These are phyloP conservation scores for Fistulifera pelliculosa DNA, from an alignment of 108 stramenopile genomes.

Conservation along the genomic window DNA sequence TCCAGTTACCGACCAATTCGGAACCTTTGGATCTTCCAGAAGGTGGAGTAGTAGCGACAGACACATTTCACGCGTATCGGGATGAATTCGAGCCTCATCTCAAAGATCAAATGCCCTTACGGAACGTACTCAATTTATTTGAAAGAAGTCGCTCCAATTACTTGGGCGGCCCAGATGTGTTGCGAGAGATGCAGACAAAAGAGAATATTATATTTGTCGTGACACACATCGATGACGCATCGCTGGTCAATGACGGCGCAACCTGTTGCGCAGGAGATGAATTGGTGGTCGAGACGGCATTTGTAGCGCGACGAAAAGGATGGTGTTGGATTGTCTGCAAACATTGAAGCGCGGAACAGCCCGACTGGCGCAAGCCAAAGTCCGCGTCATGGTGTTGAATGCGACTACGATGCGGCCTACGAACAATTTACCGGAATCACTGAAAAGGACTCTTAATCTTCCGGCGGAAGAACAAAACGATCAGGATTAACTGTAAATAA, in stretches of 20 bases:
- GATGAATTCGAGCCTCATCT: slow-evolving; percentile 58
- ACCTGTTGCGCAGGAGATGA: slow-evolving; percentile 8
- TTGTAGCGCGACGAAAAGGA: slow-evolving; percentile 40
- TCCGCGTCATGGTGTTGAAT: slow-evolving; percentile 44
- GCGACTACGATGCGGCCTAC: slow-evolving; percentile 37
- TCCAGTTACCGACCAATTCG: not conserved
- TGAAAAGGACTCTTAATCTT: slow-evolving; percentile 7
- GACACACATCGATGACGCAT: slow-evolving; percentile 33
- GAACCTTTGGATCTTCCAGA: not conserved
- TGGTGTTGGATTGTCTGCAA: slow-evolving; percentile 52
- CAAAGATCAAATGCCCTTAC: slow-evolving; percentile 34
- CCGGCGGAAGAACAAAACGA: no score
- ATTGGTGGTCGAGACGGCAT: slow-evolving; percentile 29
- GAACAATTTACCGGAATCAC: slow-evolving; percentile 36
- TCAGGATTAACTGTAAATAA: no score
- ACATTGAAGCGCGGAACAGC: slow-evolving; percentile 9
- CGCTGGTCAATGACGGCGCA: slow-evolving; percentile 13
- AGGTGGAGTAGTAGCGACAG: not conserved
- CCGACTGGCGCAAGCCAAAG: slow-evolving; percentile 39
- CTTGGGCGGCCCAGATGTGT: slow-evolving; percentile 53
- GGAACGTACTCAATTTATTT: slow-evolving; percentile 54
- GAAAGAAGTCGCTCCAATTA: slow-evolving; percentile 49
- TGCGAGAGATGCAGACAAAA: slow-evolving; percentile 41
- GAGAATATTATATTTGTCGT: slow-evolving; percentile 48
- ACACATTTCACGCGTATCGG: slow-evolving; percentile 28